Percentiles rank a stretch among this genome's conserved stretches.
Evolutionary conservation across 352 stramenopile genomes (phyloP).

Genomic region (Phytopythium chamaehyphon): DNA sequence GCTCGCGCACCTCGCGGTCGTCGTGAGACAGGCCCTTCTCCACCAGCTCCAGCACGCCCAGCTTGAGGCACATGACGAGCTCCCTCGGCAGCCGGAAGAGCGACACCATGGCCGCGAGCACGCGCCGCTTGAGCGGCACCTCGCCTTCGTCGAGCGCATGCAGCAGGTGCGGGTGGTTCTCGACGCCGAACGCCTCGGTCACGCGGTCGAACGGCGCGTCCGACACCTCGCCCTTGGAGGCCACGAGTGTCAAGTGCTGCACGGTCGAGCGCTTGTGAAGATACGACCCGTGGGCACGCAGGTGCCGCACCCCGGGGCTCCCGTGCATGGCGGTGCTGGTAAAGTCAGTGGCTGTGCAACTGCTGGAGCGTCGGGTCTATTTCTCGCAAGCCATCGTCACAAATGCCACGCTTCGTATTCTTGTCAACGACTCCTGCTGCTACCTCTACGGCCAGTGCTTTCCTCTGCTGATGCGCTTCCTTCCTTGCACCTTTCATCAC

Average conservation of each 20-base stretch:
- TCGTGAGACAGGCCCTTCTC: slow-evolving; percentile 24
- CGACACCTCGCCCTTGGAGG: slow-evolving; percentile 41
- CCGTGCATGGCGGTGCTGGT: no score
- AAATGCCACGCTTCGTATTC: no score
- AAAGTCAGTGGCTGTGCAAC: no score
- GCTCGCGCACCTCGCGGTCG: slow-evolving; percentile 42
- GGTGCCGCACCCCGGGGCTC: slow-evolving; percentile 36
- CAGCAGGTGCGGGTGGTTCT: slow-evolving; percentile 70
- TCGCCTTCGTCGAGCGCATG: slow-evolving; percentile 56
- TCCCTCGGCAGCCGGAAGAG: slow-evolving; percentile 64
- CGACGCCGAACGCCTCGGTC: slow-evolving; percentile 56
- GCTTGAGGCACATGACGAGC: slow-evolving; percentile 57
- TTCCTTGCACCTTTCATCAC: no score
- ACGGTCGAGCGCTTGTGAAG: slow-evolving; percentile 60
- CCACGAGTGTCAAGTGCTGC: slow-evolving; percentile 59
- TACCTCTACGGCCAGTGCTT: no score
- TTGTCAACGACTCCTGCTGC: no score
- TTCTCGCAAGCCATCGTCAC: no score
- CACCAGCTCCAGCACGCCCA: slow-evolving; percentile 51
- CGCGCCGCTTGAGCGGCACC: slow-evolving; percentile 37
- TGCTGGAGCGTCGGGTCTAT: no score
- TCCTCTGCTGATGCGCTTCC: no score
- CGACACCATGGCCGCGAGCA: slow-evolving; percentile 36
- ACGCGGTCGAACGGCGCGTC: slow-evolving; percentile 59
- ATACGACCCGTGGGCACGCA: slow-evolving; percentile 47